Base-by-base conservation (phyloP, 768 basidiomycete species). In the Galerina sulciceps region DNA sequence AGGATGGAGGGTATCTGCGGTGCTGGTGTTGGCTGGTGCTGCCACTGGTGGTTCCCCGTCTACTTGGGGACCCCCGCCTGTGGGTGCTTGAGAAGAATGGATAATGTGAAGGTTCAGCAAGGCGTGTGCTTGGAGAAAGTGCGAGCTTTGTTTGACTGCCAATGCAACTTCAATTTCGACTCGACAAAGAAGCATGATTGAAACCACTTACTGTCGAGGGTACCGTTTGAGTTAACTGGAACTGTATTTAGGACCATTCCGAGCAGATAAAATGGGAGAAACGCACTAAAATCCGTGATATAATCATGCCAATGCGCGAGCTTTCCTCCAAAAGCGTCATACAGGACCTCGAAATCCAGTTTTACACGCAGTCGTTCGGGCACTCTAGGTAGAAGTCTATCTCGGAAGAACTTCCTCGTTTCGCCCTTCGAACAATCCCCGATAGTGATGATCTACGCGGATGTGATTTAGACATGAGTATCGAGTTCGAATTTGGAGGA, bases 21-120 rank as follows among this genome's bases (percentile, higher is more conserved):
- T 76, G 66, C 73, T 76, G 55, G 72, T 74, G 52, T 77, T 77
- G 40, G 76, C 71, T 26, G 62, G 62, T 38, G 58, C 66, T 14
- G 70, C 63, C 14, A 59, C 55, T 20, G 67, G 35, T 17, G 43
- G 50, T 57, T 71, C 73, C 50, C 73, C 65, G 57, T 70, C 65
- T 40, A 67, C 53, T 18, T 57, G 57, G 10, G 65, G 65, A 22
- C 53, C 34, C 6, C 69, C 69, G 48, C 68, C 64, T 3, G 74
- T 71, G 0, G 81, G 69, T 0, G 85, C 73, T 67, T 92, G 89
- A 1, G 88, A 88, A 2, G 91, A 88, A 65, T 94, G 91, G 52
- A 94, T 90, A 70, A 94, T 89, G 69, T 94, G 93, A 13, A 94
- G 82, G 63, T 94, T 94, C 55, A 94, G 82, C 1, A 92, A 77